These are phyloP conservation scores for Tanacetum coccineum DNA, from an alignment of 129 eudicot species.

Conservation along the genomic window DNA sequence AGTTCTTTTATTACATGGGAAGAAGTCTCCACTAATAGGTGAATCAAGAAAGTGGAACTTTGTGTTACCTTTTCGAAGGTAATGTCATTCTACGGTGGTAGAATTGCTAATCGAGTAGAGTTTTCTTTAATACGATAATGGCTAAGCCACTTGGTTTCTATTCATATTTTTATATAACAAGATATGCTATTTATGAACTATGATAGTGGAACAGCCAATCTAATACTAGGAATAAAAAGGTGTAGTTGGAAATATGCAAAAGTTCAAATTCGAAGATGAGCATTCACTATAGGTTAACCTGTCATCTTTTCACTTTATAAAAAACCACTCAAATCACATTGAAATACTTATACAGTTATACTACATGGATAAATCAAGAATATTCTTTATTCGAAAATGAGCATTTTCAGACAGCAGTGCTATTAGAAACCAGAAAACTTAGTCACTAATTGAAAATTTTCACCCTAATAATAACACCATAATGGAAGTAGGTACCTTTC, in stretches of 20 bases:
- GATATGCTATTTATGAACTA: constrained; percentile 15
- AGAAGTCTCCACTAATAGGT: constrained; percentile 10
- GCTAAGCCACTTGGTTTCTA: constrained; percentile 23
- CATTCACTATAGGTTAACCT: constrained; percentile 10
- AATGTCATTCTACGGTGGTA: constrained; percentile 16
- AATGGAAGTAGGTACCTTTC: constrained; percentile 23
- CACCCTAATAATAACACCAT: background rate
- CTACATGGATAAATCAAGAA: constrained; percentile 21
- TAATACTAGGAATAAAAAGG: constrained; percentile 19
- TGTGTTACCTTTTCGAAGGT: constrained; percentile 7
- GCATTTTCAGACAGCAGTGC: constrained; percentile 18
- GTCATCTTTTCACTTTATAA: constrained; percentile 19
- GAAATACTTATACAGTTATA: constrained; percentile 23
- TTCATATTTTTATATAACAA: constrained; percentile 17
- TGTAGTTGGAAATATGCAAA: constrained; percentile 20
- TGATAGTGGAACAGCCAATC: constrained; percentile 25
- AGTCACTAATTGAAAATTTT: no score
- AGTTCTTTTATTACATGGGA: constrained; percentile 8
- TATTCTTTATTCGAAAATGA: constrained; percentile 10
- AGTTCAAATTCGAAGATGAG: constrained; percentile 21
- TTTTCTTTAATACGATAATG: constrained; percentile 22
- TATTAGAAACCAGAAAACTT: constrained; percentile 3
- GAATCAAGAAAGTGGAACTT: constrained; percentile 12
- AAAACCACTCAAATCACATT: constrained; percentile 12
- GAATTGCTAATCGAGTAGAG: constrained; percentile 4